Evolutionary conservation across 371 early-diverging fungal genomes (phyloP).

Genomic region (Fennellomyces sp.): DNA sequence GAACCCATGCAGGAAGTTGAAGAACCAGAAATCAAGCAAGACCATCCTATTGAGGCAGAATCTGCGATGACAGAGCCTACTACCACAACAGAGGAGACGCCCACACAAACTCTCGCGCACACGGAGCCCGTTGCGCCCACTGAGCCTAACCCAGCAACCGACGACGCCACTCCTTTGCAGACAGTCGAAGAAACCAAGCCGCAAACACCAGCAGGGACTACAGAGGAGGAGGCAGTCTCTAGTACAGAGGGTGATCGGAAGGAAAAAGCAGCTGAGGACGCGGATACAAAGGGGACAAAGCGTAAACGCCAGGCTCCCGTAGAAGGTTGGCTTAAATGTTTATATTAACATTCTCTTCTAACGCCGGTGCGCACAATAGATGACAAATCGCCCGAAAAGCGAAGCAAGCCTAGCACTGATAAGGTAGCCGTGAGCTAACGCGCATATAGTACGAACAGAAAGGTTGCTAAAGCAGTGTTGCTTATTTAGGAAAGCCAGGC

Average conservation of each 20-base stretch:
- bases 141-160: neutral
- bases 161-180: neutral
- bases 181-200: slow-evolving; percentile 10
- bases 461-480: neutral
- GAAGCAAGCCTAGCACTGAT: slow-evolving; percentile 1
- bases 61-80: too few species aligned
- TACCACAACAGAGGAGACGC: too few species aligned
- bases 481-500: neutral
- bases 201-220: slow-evolving; percentile 11
- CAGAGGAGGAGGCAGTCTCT: neutral
- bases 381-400: neutral
- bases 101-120: too few species aligned
- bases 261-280: neutral
- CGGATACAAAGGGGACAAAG: slow-evolving; percentile 9
- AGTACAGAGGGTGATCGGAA: neutral
- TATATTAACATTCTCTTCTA: too few species aligned
- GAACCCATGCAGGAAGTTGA: slow-evolving; percentile 8
- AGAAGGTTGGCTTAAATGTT: neutral
- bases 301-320: neutral
- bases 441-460: neutral
- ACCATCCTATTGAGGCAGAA: too few species aligned
- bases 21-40: too few species aligned
- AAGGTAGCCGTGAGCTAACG: neutral
- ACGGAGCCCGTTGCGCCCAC: too few species aligned
- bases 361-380: too few species aligned